These are phyloP conservation scores for Tubosaeta sp. DNA, from an alignment of 768 basidiomycete species.

Conservation along the genomic window DNA sequence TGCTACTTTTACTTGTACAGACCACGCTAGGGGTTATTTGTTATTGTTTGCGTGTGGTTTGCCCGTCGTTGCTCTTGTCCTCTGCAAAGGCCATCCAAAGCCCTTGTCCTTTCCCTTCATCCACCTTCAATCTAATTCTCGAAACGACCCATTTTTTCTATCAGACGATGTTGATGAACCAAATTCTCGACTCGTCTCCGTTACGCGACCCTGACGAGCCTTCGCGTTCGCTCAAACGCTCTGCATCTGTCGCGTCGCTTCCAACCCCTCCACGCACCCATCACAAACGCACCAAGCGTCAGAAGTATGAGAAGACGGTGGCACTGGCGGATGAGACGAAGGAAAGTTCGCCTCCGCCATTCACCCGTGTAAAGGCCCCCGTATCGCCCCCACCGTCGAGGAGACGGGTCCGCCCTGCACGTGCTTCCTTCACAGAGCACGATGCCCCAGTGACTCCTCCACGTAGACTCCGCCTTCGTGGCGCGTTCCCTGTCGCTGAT, in stretches of 20 bases:
- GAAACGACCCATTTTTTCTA: neutral
- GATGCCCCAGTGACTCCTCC: constrained; percentile 24
- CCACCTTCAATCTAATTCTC: neutral
- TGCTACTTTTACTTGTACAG: too few species aligned
- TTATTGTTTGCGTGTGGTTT: neutral
- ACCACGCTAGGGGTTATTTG: neutral
- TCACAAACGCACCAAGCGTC: constrained; percentile 43
- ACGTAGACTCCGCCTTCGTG: constrained; percentile 19
- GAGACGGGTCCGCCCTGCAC: constrained; percentile 35
- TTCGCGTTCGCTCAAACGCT: constrained; percentile 50
- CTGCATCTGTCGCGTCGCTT: constrained; percentile 58
- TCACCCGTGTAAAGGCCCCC: constrained; percentile 37
- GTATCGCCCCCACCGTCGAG: constrained; percentile 68
- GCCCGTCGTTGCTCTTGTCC: neutral
- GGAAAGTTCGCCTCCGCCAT: constrained; percentile 32
- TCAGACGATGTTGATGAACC: constrained; percentile 29
- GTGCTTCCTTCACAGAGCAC: constrained; percentile 24
- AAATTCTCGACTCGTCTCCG: constrained; percentile 33
- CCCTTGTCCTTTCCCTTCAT: neutral
- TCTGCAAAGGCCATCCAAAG: neutral
- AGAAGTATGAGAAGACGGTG: constrained; percentile 1
- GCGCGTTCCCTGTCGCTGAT: constrained; percentile 12
- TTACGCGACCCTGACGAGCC: constrained; percentile 11
- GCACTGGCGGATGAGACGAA: constrained; percentile 8
- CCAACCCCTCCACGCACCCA: constrained; percentile 64